Evolutionary conservation across 1,139 yeast genomes (phyloP).

Genomic region (Nakaseomyces kungkrabaensis): DNA sequence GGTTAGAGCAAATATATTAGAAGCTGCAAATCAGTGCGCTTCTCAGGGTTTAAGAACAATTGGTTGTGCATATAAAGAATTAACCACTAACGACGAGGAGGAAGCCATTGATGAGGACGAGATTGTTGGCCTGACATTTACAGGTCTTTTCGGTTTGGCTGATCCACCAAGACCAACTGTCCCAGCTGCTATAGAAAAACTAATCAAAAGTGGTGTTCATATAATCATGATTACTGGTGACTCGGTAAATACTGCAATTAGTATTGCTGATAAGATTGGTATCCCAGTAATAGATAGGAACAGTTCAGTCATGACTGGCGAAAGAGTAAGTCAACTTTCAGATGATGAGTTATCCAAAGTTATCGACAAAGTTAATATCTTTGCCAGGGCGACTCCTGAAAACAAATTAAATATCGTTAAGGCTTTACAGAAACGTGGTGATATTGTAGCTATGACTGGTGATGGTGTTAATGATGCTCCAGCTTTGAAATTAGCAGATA

Average conservation of each 20-base stretch:
- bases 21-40: slow-evolving; percentile 56
- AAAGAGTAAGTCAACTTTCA: slow-evolving; percentile 57
- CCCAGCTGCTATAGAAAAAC: slow-evolving; percentile 51
- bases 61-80: slow-evolving; percentile 50
- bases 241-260: slow-evolving; percentile 76
- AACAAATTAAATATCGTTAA: slow-evolving; percentile 84
- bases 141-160: slow-evolving; percentile 85
- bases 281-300: slow-evolving; percentile 62
- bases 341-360: slow-evolving; percentile 61
- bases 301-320: slow-evolving; percentile 68
- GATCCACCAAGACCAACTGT: slow-evolving; percentile 93
- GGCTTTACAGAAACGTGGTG: slow-evolving; percentile 85
- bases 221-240: slow-evolving; percentile 97
- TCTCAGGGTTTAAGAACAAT: slow-evolving; percentile 75
- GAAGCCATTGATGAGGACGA: slow-evolving; percentile 28
- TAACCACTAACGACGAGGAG: slow-evolving; percentile 29
- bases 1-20: slow-evolving; percentile 37
- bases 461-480: slow-evolving; percentile 99
- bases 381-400: slow-evolving; percentile 93
- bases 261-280: slow-evolving; percentile 84
- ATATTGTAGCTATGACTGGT: slow-evolving; percentile 96
- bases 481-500: slow-evolving; percentile 88
- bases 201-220: slow-evolving; percentile 85
- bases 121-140: slow-evolving; percentile 55
- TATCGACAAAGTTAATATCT: slow-evolving; percentile 72